These are phyloP conservation scores for Jaenimonas drosophilae DNA, from an alignment of 208 protist genomes.

Conservation along the genomic window DNA sequence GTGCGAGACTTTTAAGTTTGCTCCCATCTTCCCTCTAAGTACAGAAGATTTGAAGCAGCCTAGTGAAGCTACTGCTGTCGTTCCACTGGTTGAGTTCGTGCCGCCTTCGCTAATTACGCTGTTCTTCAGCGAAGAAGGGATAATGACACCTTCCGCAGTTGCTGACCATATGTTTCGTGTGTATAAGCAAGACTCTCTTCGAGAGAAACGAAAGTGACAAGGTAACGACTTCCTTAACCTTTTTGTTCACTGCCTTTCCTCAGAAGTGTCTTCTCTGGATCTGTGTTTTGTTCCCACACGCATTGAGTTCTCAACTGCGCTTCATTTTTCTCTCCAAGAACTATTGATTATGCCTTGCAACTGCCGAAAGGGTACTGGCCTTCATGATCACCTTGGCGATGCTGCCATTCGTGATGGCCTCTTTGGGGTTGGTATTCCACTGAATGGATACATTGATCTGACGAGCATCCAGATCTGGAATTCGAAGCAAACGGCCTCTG, in stretches of 20 bases:
- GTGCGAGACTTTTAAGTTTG: slow-evolving; percentile 98
- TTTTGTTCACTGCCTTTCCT: neutral
- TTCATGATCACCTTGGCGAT: slow-evolving; percentile 73
- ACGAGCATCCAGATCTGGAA: slow-evolving; percentile 64
- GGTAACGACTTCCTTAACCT: neutral
- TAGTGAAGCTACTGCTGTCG: slow-evolving; percentile 23
- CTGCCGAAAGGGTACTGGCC: slow-evolving; percentile 54
- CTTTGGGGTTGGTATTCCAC: slow-evolving; percentile 43
- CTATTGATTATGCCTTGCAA: slow-evolving; percentile 64
- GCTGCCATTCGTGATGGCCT: slow-evolving; percentile 44
- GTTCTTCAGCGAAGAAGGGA: slow-evolving; percentile 98
- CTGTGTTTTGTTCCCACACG: too few relatives aligned
- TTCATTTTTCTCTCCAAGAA: slow-evolving; percentile 5
- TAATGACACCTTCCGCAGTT: slow-evolving; percentile 97
- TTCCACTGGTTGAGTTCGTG: slow-evolving; percentile 82
- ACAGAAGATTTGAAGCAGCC: slow-evolving; percentile 89
- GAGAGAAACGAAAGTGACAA: neutral
- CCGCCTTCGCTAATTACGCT: slow-evolving; percentile 86
- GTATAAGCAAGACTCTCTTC: slow-evolving; percentile 19
- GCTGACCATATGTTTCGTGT: slow-evolving; percentile 97
- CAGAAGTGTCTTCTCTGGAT: neutral
- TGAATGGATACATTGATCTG: slow-evolving; percentile 65
- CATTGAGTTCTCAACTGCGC: too few relatives aligned
- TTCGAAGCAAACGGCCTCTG: slow-evolving; percentile 21
- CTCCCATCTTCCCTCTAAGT: slow-evolving; percentile 93